A percentile compares a stretch with the other conserved stretches of the same genome.
These are phyloP conservation scores for Forsythia suspensa DNA, from an alignment of 257 asterid genomes.

Conservation along the genomic window DNA sequence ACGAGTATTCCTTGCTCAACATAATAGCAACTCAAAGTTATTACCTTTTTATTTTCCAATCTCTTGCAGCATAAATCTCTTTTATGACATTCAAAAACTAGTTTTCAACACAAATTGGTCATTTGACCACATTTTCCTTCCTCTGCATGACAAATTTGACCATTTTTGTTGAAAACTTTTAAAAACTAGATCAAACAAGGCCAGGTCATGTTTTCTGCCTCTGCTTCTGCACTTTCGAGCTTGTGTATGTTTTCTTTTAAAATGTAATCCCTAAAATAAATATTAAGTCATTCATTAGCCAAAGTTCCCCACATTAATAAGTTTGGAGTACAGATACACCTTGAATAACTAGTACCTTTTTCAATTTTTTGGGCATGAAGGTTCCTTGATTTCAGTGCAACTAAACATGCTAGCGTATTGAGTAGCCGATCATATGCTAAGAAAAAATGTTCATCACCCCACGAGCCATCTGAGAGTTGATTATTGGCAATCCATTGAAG, in stretches of 20 bases:
- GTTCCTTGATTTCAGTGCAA: constrained; percentile 47
- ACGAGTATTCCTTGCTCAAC: neutral
- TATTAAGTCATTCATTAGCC: neutral
- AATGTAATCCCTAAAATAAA: neutral
- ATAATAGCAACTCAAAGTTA: neutral
- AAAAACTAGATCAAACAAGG: no score
- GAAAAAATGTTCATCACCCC: constrained; percentile 35
- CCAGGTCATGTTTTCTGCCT: constrained; percentile 1
- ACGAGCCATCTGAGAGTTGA: constrained; percentile 49
- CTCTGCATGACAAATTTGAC: no score
- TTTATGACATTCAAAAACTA: neutral
- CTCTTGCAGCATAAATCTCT: constrained; percentile 22
- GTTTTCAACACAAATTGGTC: no score
- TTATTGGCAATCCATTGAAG: constrained; percentile 43
- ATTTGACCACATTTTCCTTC: no score
- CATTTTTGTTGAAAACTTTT: no score
- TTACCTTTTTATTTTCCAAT: constrained; percentile 27
- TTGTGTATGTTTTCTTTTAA: constrained; percentile 12
- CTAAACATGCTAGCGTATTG: constrained; percentile 47
- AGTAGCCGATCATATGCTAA: constrained; percentile 34
- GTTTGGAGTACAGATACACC: neutral
- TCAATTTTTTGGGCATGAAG: constrained; percentile 17
- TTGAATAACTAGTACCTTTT: constrained; percentile 23
- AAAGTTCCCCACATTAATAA: neutral
- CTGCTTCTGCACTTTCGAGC: neutral